Base-by-base conservation (phyloP, 495 filamentous ascomycete species). In the Articulospora tetracladia region DNA sequence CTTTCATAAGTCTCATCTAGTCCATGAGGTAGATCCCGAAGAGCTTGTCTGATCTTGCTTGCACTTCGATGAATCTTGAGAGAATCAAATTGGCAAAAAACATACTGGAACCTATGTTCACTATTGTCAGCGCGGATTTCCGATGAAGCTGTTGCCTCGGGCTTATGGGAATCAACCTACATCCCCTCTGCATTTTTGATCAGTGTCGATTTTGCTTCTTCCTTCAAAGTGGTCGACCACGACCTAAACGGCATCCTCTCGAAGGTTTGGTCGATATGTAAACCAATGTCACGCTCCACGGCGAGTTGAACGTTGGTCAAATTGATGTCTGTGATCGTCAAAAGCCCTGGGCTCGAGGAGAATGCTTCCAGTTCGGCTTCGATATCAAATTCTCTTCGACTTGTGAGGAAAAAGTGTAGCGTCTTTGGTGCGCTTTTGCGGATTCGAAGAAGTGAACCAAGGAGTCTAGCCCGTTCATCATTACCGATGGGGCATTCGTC, bases 1-100 rank as follows among this genome's bases (percentile, higher is more conserved):
- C 72, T 44, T 26, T 49, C 50, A 57, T 78, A 77, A 2, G 72
- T 78, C 41, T 69, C 73, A 52, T 74, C 64, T n/a, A 77, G 62
- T 1, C 66, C 68, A 20, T 56, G 60, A 1, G 76, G 76, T 4
- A 75, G 60, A 1, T 68, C 64, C 22, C 34, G 30, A 2, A 76
- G 61, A 0, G 67, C 64, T 20, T 62, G 46, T 22, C 61, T 50
- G 25, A 76, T 54, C 6, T 39, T 48, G 1, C 36, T 23, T 20
- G 56, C 59, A 53, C 70, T 59, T 47, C 48, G 46, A 62, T 67
- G 73, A 3, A 69, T 57, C 11, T 64, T 59, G 1, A 76, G 64
- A 1, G n/a, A 44, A 47, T 72, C 62, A n/a, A 78, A 60, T 57
- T 78, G 74, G 46, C 73, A 78, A 3, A 58, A 60, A 17, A 69